Conservation (phyloP, 2,329 filamentous ascomycete species). For the Trichoderma aggressivum region DNA sequence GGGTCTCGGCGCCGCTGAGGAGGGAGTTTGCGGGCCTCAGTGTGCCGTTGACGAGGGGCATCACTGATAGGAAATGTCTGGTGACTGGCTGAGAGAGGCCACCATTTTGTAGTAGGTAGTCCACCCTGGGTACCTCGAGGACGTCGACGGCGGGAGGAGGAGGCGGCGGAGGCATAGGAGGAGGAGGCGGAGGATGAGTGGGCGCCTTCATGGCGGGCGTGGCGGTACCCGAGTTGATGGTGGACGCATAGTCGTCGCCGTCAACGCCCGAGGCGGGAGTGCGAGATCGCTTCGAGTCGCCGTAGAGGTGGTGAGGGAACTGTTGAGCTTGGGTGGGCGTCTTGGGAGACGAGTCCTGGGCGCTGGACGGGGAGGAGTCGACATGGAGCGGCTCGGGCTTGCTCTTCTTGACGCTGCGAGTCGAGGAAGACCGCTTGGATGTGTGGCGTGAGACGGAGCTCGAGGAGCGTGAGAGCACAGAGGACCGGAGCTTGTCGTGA, state of each 20-base stretch:
- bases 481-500: slow-evolving; percentile 36
- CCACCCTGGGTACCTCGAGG: slow-evolving; percentile 74
- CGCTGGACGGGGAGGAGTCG: slow-evolving; percentile 46
- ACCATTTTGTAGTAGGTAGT: slow-evolving; percentile 88
- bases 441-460: slow-evolving; percentile 34
- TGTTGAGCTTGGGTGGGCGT: slow-evolving; percentile 56
- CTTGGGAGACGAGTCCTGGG: slow-evolving; percentile 56
- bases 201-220: slow-evolving; percentile 34
- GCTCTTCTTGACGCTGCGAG: slow-evolving; percentile 28
- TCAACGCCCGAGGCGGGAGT: slow-evolving; percentile 31
- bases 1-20: slow-evolving; percentile 62
- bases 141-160: slow-evolving; percentile 71
- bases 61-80: slow-evolving; percentile 66
- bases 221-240: slow-evolving; percentile 37
- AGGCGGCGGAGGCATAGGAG: slow-evolving; percentile 58
- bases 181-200: slow-evolving; percentile 40
- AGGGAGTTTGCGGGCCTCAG: slow-evolving; percentile 60
- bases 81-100: slow-evolving; percentile 71
- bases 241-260: slow-evolving; percentile 36
- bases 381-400: slow-evolving; percentile 41
- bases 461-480: slow-evolving; percentile 33
- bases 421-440: slow-evolving; percentile 38
- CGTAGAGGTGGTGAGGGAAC: slow-evolving; percentile 46
- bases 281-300: slow-evolving; percentile 38
- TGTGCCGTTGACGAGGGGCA: slow-evolving; percentile 55